These are phyloP conservation scores for Mesembryanthemum crystallinum DNA, from an alignment of 148 eudicot species.

Conservation along the genomic window DNA sequence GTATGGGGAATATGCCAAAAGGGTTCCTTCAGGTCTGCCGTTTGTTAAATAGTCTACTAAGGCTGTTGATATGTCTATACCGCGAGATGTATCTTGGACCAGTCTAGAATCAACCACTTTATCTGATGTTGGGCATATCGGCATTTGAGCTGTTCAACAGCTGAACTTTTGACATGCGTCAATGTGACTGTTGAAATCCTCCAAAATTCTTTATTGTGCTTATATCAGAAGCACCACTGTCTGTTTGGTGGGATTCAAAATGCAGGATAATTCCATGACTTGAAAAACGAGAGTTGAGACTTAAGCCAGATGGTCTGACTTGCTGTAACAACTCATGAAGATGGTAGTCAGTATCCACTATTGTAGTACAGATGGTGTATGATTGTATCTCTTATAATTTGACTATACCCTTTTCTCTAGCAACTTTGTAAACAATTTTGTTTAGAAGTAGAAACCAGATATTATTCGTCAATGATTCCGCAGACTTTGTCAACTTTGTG, in stretches of 20 bases:
- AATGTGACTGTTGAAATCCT: background rate
- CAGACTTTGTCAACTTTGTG: background rate
- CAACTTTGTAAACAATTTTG: background rate
- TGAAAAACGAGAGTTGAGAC: too few relatives aligned
- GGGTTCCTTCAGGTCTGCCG: constrained; percentile 78
- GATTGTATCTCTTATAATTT: too few relatives aligned
- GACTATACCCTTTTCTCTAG: background rate
- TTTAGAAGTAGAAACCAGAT: background rate
- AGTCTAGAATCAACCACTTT: background rate
- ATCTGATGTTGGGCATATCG: background rate
- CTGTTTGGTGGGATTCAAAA: background rate
- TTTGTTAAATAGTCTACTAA: constrained; percentile 45
- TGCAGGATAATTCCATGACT: too few relatives aligned
- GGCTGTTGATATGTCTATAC: background rate
- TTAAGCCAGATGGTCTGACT: too few relatives aligned
- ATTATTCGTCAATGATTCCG: background rate
- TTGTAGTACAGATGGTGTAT: background rate
- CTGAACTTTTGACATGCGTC: background rate
- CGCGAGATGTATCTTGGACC: background rate
- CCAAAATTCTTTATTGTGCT: too few relatives aligned
- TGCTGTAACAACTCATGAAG: background rate
- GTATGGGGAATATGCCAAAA: constrained; percentile 61
- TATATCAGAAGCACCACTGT: too few relatives aligned
- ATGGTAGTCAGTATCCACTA: background rate
- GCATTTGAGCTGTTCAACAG: constrained; percentile 6